phyloP scores from a whole-genome alignment of 2,329 filamentous ascomycete species.

The Pestalotiopsis fici region DNA sequence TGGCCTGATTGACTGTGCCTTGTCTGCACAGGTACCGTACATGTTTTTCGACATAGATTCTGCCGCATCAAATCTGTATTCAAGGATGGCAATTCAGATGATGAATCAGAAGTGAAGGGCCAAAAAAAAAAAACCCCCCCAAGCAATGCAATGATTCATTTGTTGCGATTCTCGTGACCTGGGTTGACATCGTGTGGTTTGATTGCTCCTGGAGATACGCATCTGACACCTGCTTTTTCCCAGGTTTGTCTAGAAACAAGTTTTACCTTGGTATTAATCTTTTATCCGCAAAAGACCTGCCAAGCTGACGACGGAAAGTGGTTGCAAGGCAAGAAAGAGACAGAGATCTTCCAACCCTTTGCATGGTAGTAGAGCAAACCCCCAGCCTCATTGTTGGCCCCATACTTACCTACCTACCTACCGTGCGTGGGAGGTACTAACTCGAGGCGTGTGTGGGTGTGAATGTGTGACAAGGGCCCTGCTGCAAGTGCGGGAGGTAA shows the following conservation, averaged over 20 bases:
- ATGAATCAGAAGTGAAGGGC: no score
- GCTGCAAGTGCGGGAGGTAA: conserved; percentile 7
- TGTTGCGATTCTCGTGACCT: not conserved
- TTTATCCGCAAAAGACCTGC: no score
- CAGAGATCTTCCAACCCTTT: no score
- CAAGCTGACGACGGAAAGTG: no score
- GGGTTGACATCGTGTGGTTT: not conserved
- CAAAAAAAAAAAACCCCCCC: not conserved
- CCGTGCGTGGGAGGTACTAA: not conserved
- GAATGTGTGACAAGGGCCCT: not conserved
- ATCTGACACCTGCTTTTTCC: not conserved
- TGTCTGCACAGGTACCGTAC: not conserved
- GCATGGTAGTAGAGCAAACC: not conserved
- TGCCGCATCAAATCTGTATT: not conserved
- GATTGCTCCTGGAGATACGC: not conserved
- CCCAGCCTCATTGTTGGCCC: not conserved
- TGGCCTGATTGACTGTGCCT: not conserved
- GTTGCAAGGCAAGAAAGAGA: no score
- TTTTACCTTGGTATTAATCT: no score
- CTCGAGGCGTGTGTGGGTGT: not conserved
- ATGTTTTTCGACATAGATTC: not conserved
- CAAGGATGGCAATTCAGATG: not conserved
- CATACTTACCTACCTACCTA: not conserved
- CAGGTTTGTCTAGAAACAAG: not conserved
- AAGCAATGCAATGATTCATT: not conserved